Percentiles rank a stretch among this genome's conserved stretches.
Conservation (phyloP, 805 yeast genomes). For the Wickerhamomyces silvicola region DNA sequence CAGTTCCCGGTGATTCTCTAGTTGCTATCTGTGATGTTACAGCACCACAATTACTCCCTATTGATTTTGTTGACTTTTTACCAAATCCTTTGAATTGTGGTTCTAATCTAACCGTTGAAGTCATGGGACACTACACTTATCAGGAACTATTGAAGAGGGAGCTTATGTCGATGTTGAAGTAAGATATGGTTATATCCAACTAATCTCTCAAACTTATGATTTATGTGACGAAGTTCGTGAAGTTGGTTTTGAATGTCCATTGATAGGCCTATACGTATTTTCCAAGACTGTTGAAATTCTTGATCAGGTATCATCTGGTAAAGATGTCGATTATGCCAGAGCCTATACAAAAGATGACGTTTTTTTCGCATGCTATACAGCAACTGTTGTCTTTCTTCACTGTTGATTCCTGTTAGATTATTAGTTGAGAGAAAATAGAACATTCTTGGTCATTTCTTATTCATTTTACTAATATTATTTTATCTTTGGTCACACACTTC, state of each 20-base stretch:
- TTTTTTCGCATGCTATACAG: conserved; percentile 77
- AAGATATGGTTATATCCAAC: conserved; percentile 82
- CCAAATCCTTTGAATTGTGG: conserved; percentile 94
- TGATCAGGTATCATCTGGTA: conserved; percentile 91
- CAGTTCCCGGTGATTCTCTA: conserved; percentile 91
- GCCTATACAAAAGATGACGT: conserved; percentile 84
- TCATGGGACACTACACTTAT: conserved; percentile 61
- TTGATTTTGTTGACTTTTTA: conserved; percentile 50
- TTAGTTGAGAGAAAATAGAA: conserved; percentile 3
- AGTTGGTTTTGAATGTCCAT: conserved; percentile 82
- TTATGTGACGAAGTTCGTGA: conserved; percentile 82
- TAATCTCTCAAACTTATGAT: conserved; percentile 86
- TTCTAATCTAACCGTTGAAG: conserved; percentile 70
- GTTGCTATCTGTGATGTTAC: conserved; percentile 66
- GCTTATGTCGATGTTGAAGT: conserved; percentile 95
- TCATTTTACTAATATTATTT: no score
- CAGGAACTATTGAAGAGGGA: conserved; percentile 61
- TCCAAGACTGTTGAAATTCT: conserved; percentile 79
- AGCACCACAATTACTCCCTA: conserved; percentile 55
- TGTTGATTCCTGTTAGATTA: conserved; percentile 25
- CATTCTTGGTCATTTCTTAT: no score
- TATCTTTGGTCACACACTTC: no score
- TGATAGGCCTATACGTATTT: conserved; percentile 62
- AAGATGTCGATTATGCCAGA: conserved; percentile 77
- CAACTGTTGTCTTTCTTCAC: conserved; percentile 50